These are phyloP conservation scores for Solanum chaucha DNA, from an alignment of 257 asterid genomes.

Conservation along the genomic window DNA sequence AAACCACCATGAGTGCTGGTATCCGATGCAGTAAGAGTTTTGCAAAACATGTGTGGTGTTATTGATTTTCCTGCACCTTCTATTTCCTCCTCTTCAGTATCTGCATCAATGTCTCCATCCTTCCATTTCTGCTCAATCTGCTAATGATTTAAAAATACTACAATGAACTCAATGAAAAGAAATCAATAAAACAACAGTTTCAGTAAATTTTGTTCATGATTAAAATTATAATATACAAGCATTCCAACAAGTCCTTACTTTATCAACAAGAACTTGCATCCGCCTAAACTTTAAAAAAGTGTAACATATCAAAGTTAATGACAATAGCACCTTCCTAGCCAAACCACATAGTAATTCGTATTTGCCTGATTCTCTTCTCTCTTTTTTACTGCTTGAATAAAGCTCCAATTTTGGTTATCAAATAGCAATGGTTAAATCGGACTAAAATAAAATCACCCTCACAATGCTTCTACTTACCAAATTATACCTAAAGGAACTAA, in stretches of 20 bases:
- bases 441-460: too few species aligned
- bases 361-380: background rate
- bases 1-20: too few species aligned
- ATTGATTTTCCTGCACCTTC: constrained; percentile 43
- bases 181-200: background rate
- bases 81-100: constrained; percentile 47
- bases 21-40: constrained; percentile 96
- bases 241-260: background rate
- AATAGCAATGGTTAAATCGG: background rate
- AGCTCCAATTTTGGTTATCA: background rate
- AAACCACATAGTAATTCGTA: background rate
- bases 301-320: background rate
- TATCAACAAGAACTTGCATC: background rate
- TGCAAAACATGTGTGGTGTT: constrained; percentile 94
- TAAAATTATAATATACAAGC: background rate
- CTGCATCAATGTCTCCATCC: constrained; percentile 48
- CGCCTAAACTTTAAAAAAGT: background rate
- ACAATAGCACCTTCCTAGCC: background rate
- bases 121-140: constrained; percentile 57
- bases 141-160: background rate
- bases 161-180: background rate
- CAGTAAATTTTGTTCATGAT: background rate
- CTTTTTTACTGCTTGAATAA: background rate
- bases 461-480: too few species aligned
- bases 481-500: background rate